These are phyloP conservation scores for Acanthamoeba royreba DNA, from an alignment of 208 protist genomes.

Conservation along the genomic window DNA sequence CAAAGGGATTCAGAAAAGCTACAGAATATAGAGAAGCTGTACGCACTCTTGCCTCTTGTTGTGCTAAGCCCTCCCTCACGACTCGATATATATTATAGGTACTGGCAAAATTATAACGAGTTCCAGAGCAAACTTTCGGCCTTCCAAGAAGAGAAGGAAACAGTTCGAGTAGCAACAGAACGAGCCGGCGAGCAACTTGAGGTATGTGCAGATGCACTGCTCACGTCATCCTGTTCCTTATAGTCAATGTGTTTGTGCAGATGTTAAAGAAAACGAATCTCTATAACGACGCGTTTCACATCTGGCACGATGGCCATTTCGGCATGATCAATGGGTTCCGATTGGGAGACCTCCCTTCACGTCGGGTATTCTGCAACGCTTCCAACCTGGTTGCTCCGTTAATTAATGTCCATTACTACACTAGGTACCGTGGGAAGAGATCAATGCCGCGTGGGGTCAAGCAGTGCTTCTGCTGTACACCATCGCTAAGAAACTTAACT, in stretches of 20 bases:
- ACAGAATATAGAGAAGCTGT: neutral
- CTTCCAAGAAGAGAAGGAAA: slow-evolving; percentile 22
- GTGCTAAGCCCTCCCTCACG: neutral
- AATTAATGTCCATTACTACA: neutral
- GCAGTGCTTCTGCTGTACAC: slow-evolving; percentile 72
- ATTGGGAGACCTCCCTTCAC: slow-evolving; percentile 70
- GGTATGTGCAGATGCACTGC: neutral
- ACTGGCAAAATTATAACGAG: slow-evolving; percentile 52
- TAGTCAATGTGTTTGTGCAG: slow-evolving; percentile 43
- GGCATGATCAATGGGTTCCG: slow-evolving; percentile 83
- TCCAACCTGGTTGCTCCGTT: neutral
- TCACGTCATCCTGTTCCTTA: neutral
- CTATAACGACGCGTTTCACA: slow-evolving; percentile 83
- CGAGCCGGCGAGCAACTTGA: neutral
- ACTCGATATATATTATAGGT: neutral
- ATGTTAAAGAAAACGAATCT: slow-evolving; percentile 78
- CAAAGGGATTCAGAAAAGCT: neutral
- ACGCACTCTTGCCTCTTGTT: neutral
- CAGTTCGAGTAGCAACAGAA: neutral
- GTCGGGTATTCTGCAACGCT: slow-evolving; percentile 17
- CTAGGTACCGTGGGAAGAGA: slow-evolving; percentile 81
- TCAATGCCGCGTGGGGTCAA: slow-evolving; percentile 84
- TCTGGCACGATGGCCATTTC: slow-evolving; percentile 81
- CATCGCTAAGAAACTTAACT: slow-evolving; percentile 64
- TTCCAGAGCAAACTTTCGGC: slow-evolving; percentile 25